Conservation (phyloP, 805 yeast species). For the Torulaspora delbrueckii region DNA sequence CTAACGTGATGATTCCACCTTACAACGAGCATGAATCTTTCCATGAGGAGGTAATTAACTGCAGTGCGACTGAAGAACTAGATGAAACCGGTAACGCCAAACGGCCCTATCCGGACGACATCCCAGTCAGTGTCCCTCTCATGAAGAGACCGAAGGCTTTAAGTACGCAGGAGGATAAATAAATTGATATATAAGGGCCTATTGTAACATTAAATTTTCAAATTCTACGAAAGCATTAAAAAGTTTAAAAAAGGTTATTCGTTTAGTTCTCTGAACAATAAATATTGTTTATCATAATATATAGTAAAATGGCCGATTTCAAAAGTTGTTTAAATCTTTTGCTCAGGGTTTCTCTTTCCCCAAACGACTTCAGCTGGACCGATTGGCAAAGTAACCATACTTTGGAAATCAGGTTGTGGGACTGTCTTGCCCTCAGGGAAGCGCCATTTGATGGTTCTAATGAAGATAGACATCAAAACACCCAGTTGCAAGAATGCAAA, state of each 20-base stretch:
- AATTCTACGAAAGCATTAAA: background rate
- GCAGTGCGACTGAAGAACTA: slow-evolving; percentile 4
- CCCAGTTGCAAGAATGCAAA: slow-evolving; percentile 94
- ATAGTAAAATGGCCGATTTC: background rate
- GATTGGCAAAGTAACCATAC: slow-evolving; percentile 89
- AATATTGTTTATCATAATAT: slow-evolving; percentile 1
- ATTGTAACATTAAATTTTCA: slow-evolving; percentile 2
- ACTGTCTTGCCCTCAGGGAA: slow-evolving; percentile 50
- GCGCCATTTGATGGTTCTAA: slow-evolving; percentile 75
- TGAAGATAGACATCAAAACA: slow-evolving; percentile 66
- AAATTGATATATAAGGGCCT: background rate
- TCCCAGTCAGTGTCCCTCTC: slow-evolving; percentile 11
- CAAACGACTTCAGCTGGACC: slow-evolving; percentile 68
- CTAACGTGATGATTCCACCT: background rate
- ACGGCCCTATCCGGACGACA: slow-evolving; percentile 15
- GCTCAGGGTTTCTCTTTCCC: slow-evolving; percentile 53
- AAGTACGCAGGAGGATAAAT: slow-evolving; percentile 6
- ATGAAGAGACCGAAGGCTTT: slow-evolving; percentile 8
- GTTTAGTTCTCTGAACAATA: slow-evolving; percentile 1
- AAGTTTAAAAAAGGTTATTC: background rate
- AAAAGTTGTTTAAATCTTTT: slow-evolving; percentile 12
- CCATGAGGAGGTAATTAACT: slow-evolving; percentile 1
- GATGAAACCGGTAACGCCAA: slow-evolving; percentile 11
- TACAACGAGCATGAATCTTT: slow-evolving; percentile 5
- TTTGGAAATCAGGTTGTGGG: slow-evolving; percentile 71